These are phyloP conservation scores for Phytophthora cactorum DNA, from an alignment of 352 stramenopile species.

Conservation along the genomic window DNA sequence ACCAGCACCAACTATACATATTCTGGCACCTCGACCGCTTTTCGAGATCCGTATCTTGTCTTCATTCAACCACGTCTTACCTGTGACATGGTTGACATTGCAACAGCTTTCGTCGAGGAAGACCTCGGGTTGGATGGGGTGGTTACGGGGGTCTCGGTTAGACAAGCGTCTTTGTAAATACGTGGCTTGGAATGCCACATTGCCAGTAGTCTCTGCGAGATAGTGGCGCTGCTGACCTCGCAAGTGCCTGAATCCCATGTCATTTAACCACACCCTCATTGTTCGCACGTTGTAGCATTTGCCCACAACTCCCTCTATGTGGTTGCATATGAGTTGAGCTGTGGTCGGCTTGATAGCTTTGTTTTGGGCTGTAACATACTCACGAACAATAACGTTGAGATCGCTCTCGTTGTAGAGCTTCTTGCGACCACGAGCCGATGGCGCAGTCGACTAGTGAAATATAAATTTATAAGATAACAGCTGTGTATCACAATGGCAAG, in stretches of 20 bases:
- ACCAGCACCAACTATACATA: slow-evolving; percentile 10
- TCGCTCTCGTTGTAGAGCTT: slow-evolving; percentile 3
- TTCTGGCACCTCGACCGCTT: slow-evolving; percentile 5
- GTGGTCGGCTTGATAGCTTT: slow-evolving; percentile 4
- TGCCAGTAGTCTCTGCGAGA: slow-evolving; percentile 2
- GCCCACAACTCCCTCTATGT: background rate
- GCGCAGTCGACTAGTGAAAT: slow-evolving; percentile 1
- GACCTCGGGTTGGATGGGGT: slow-evolving; percentile 12
- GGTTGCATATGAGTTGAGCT: slow-evolving; percentile 5
- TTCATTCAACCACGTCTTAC: slow-evolving; percentile 8
- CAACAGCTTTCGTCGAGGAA: slow-evolving; percentile 33
- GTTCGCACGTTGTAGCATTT: background rate
- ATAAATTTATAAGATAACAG: slow-evolving; percentile 5
- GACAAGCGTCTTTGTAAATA: slow-evolving; percentile 1
- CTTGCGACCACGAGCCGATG: slow-evolving; percentile 2
- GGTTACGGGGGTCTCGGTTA: background rate
- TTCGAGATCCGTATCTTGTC: background rate
- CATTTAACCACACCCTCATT: slow-evolving; percentile 11
- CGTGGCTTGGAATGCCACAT: slow-evolving; percentile 7
- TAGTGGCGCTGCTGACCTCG: slow-evolving; percentile 3
- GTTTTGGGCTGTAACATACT: slow-evolving; percentile 7
- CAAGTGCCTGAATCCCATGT: slow-evolving; percentile 12
- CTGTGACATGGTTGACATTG: slow-evolving; percentile 24
- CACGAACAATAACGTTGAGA: slow-evolving; percentile 7
- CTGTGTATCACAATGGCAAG: background rate